A percentile compares a stretch with the other conserved stretches of the same genome.
phyloP scores from a whole-genome alignment of 306 rosid genomes.

The peach (Prunus persica) region DNA sequence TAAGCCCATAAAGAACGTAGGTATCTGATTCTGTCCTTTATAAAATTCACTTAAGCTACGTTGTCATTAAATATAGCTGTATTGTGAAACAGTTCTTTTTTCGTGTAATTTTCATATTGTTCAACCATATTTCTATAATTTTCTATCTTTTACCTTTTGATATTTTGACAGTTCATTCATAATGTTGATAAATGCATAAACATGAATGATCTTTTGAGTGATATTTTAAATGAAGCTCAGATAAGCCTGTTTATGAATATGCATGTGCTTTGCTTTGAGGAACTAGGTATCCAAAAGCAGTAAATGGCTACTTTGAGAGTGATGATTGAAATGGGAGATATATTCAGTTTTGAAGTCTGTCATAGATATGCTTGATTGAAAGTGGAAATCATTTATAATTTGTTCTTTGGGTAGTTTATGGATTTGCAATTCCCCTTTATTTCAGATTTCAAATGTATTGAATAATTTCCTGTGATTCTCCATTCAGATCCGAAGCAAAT shows the following conservation, averaged over 20 bases:
- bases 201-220: neutral
- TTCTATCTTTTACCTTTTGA: neutral
- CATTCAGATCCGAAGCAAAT: slow-evolving; percentile 60
- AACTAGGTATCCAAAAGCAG: neutral
- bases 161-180: too few species aligned
- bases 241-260: neutral
- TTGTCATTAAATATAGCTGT: neutral
- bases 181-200: neutral
- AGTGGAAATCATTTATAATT: neutral
- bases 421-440: neutral
- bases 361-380: neutral
- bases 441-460: slow-evolving; percentile 20
- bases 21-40: neutral
- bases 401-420: neutral
- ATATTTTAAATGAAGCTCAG: neutral
- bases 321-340: neutral
- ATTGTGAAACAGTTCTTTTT: neutral
- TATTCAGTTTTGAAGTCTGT: neutral
- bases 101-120: neutral
- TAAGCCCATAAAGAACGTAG: neutral
- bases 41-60: too few species aligned
- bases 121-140: neutral
- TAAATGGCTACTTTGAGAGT: neutral
- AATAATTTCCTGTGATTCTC: slow-evolving; percentile 29
- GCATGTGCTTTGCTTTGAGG: neutral